Base-by-base conservation (phyloP, 108 stramenopile species). In the Skeletonema potamos region DNA sequence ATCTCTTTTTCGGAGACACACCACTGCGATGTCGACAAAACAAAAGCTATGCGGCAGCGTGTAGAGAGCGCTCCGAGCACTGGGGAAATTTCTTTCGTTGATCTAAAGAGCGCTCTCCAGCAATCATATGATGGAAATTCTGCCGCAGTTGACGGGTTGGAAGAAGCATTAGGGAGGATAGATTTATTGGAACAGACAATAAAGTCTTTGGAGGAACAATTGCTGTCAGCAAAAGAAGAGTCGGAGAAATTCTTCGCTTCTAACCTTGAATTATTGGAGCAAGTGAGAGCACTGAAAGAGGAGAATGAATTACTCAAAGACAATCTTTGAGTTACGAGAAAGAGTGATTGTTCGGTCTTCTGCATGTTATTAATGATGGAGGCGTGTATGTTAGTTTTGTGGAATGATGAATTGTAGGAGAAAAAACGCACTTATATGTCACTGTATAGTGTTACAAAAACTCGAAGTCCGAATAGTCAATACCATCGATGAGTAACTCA, bases 241-340 rank as follows among this genome's bases (percentile, higher is more conserved):
- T 63, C 36, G 13, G 79, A 86, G 54, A 30, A 55, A 9, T 84
- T 84, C 33, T 66, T 73, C 0, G 59, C 76, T 15, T 68, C 75
- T 4, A 87, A 79, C 30, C 36, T 87, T 15, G 61, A 68, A 10
- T 69, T 87, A 51, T 79, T 85, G 64, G 83, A 87, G 58, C 67
- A 85, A 57, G 46, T 90, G 27, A 88, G 86, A 59, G 84, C 86
- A 41, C 55, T 86, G n/a, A 63, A 76, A 51, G 79, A 73, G 15
- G 64, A 79, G 66, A 71, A 57, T 24, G 85, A 76, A 62, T 76
- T 81, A 55, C 51, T 86, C 41, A 70, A 75, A 32, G 72, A 83
- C 20, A 51, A 24, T 24, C 48, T 51, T 51, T 51, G 48, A 51
- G 6, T 3, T 1, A 51, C 20, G 48, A 51, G 48, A 22, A 22